Conservation (phyloP, 176 grass and related monocot genomes). For the Cymbopogon citratus region DNA sequence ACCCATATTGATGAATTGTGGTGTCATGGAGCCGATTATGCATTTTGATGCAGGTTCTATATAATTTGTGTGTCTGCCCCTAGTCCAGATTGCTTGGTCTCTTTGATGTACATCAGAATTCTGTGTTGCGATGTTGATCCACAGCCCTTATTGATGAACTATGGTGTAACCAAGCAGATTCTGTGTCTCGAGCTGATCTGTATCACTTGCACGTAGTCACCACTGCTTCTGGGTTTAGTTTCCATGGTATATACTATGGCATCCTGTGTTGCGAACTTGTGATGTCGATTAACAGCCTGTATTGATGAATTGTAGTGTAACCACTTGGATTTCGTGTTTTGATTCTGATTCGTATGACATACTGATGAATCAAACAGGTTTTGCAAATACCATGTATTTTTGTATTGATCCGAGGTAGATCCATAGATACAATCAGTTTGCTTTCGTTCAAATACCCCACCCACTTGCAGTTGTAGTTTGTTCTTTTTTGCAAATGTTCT, state of each 20-base stretch:
- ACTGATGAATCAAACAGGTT: background rate
- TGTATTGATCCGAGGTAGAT: background rate
- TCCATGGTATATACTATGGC: background rate
- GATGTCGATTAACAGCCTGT: background rate
- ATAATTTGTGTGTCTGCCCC: background rate
- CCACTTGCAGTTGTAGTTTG: background rate
- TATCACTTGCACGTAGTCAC: background rate
- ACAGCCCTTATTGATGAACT: background rate
- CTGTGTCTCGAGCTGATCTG: background rate
- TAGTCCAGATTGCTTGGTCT: background rate
- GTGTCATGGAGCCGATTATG: background rate
- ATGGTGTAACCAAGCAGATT: background rate
- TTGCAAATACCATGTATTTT: background rate
- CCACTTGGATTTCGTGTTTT: background rate
- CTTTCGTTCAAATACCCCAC: background rate
- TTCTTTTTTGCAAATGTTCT: background rate
- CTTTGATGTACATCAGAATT: background rate
- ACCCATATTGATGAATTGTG: background rate
- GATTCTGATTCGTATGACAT: background rate
- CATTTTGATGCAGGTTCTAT: background rate
- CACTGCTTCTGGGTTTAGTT: background rate
- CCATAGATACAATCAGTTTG: background rate
- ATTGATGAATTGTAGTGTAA: constrained; percentile 7
- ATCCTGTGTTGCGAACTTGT: background rate
- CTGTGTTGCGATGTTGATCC: background rate